Conservation (phyloP, 2,329 filamentous ascomycete genomes). For the Venturia aucupariae region DNA sequence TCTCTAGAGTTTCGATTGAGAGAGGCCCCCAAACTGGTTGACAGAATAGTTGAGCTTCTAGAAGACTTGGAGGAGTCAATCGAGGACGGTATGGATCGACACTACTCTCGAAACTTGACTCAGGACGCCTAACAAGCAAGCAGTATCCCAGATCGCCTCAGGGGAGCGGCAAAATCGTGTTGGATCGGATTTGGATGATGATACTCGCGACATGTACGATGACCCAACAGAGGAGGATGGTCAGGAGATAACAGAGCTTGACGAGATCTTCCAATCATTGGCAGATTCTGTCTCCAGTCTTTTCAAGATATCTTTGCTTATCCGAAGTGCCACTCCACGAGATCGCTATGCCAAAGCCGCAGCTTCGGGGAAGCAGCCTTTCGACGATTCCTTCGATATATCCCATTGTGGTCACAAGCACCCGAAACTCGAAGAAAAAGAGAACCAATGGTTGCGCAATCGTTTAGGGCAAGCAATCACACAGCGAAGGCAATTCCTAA, state of each 20-base stretch:
- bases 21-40: slow-evolving; percentile 19
- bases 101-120: neutral
- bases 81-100: slow-evolving; percentile 12
- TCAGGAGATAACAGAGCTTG: slow-evolving; percentile 17
- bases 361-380: slow-evolving; percentile 16
- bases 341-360: slow-evolving; percentile 21
- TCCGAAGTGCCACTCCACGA: slow-evolving; percentile 20
- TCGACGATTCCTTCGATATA: slow-evolving; percentile 19
- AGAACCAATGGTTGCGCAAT: slow-evolving; percentile 19
- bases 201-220: neutral
- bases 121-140: slow-evolving; percentile 2
- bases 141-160: slow-evolving; percentile 16
- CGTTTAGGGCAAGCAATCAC: slow-evolving; percentile 21
- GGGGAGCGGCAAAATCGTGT: slow-evolving; percentile 17
- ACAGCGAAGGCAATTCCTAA: slow-evolving; percentile 20
- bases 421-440: slow-evolving; percentile 17
- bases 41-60: slow-evolving; percentile 20
- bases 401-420: slow-evolving; percentile 21
- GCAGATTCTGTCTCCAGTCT: slow-evolving; percentile 20
- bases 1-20: slow-evolving; percentile 22
- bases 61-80: slow-evolving; percentile 18
- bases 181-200: slow-evolving; percentile 1
- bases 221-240: neutral
- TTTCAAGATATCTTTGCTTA: slow-evolving; percentile 21
- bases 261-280: slow-evolving; percentile 19